Percentiles rank a stretch among this genome's conserved stretches.
Evolutionary conservation across 2,329 filamentous ascomycete genomes (phyloP).

Genomic region (Pseudogymnoascus verrucosus): DNA sequence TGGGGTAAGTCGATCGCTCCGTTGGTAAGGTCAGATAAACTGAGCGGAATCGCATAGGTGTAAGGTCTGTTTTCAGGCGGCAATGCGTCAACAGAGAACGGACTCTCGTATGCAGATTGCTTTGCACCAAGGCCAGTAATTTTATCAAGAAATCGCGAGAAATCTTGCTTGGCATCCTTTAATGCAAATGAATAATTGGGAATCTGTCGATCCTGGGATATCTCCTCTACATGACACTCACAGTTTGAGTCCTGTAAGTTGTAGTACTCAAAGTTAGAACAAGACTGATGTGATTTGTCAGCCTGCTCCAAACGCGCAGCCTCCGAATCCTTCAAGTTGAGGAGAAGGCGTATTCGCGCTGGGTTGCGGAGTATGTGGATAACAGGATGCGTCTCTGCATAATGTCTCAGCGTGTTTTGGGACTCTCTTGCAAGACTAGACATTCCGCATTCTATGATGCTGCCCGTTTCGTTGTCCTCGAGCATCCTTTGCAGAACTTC

Average conservation of each 20-base stretch:
- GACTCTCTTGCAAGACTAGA: conserved; percentile 39
- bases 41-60: conserved; percentile 59
- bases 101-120: conserved; percentile 47
- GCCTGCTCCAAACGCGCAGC: conserved; percentile 35
- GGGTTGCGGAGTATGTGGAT: conserved; percentile 62
- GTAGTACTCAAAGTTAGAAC: conserved; percentile 62
- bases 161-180: conserved; percentile 49
- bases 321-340: conserved; percentile 36
- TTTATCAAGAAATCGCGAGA: conserved; percentile 50
- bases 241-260: conserved; percentile 37
- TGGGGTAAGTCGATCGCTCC: conserved; percentile 42
- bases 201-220: conserved; percentile 34
- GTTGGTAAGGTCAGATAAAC: conserved; percentile 47
- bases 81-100: conserved; percentile 51
- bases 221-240: conserved; percentile 30
- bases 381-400: conserved; percentile 58
- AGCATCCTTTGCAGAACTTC: conserved; percentile 54
- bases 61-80: conserved; percentile 52
- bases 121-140: conserved; percentile 46
- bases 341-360: conserved; percentile 47
- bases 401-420: conserved; percentile 51
- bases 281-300: conserved; percentile 37
- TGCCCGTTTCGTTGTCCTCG: conserved; percentile 47
- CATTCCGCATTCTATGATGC: conserved; percentile 63
- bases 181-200: conserved; percentile 40